Evolutionary conservation across 1,284 basidiomycete genomes (phyloP), one percentile per base, ranked within the genome.

Genomic region (Golubevia pallescens): DNA sequence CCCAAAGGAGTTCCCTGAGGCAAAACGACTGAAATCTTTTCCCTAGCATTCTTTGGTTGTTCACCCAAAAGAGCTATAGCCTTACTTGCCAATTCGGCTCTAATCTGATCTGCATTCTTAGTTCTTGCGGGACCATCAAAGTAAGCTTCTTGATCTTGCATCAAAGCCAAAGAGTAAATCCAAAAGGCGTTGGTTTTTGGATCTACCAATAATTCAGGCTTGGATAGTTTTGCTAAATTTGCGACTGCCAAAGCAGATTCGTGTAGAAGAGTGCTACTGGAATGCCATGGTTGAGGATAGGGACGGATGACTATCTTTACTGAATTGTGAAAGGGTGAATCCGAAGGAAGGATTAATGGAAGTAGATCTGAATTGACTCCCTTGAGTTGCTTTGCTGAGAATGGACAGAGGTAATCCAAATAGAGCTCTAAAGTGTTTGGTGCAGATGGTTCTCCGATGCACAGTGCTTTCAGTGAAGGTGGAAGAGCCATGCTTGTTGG

Each of bases 211-310:
- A 60, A 34, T 5, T 48, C n/a, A 3, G 65, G 69, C 54, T 81
- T 73, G 6, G 60, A 63, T 14, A 70, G 65, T 16, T 58, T 8
- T 16, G 77, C 70, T 20, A 83, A 68, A 60, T 73, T 74, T 55
- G 77, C 79, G n/a, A 75, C 70, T 1, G 79, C 77, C 0, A 83
- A 69, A 3, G 81, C 81, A 10, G 76, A 73, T 60, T 83, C 81
- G 60, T 80, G 77, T 20, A 78, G 60, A 32, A 77, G 69, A 32
- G 78, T 74, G 8, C 73, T 79, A 58, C 51, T 60, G 20, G 71
- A 75, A 60, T 85, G 82, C 82, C 82, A 85, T 8, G 82, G 81
- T 67, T 85, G 82, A 4, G 80, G 80, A 57, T 77, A 77, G 2
- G 83, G 83, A 10, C 83, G 74, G 38, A 85, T 64, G 19, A 85